These are phyloP conservation scores for Ganoderma leucocontextum DNA, from an alignment of 1,284 basidiomycete genomes.

Conservation along the genomic window DNA sequence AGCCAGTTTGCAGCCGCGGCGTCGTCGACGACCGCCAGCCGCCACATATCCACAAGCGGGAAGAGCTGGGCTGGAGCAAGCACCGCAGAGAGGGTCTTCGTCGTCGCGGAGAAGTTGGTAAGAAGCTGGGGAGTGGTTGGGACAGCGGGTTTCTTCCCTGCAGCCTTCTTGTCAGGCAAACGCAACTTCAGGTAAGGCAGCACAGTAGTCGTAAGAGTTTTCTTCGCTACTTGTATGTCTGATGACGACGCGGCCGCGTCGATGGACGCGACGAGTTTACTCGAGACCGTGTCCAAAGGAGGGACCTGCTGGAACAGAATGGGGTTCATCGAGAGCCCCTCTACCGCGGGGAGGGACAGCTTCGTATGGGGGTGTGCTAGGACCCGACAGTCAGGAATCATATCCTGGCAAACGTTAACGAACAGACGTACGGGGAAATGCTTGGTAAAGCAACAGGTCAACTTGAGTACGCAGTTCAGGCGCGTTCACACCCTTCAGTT, in stretches of 20 bases:
- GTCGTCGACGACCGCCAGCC: conserved; percentile 76
- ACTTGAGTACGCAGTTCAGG: conserved; percentile 74
- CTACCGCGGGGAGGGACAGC: conserved; percentile 67
- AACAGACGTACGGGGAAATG: conserved; percentile 74
- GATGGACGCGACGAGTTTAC: conserved; percentile 73
- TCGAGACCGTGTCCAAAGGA: conserved; percentile 66
- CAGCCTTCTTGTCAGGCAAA: conserved; percentile 35
- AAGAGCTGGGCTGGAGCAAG: conserved; percentile 74
- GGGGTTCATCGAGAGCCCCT: conserved; percentile 73
- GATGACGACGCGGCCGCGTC: conserved; percentile 49
- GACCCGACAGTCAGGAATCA: conserved; percentile 13
- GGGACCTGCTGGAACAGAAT: conserved; percentile 82
- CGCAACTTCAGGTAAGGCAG: conserved; percentile 75
- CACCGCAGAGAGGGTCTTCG: conserved; percentile 51
- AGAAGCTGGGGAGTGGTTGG: conserved; percentile 40
- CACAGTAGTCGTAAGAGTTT: conserved; percentile 55
- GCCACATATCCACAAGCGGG: conserved; percentile 87
- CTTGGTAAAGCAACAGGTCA: conserved; percentile 76
- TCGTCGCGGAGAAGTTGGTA: conserved; percentile 58
- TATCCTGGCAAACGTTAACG: too few relatives aligned
- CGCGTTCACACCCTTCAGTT: conserved; percentile 78
- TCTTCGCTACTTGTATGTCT: conserved; percentile 55
- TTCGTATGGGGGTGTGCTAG: conserved; percentile 80
- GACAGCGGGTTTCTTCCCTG: conserved; percentile 37
- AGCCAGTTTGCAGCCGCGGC: conserved; percentile 58